Evolutionary conservation across 257 asterid genomes (phyloP), one percentile per base, ranked within the genome.

Genomic region (Parsonsia alboflavescens): DNA sequence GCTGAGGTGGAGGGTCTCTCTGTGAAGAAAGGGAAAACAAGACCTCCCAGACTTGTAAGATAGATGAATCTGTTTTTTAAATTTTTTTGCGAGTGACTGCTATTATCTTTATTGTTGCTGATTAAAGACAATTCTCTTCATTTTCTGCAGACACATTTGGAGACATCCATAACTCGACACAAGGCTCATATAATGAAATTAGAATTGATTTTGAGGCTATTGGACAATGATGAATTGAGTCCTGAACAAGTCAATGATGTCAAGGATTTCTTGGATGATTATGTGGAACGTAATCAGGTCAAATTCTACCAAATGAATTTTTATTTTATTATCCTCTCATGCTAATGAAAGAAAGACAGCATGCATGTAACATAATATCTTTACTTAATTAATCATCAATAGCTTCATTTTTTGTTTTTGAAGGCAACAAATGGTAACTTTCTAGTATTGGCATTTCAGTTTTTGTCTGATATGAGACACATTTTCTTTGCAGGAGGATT

Each of bases 251-350:
- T 95, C 85, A 95, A 95, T 12, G 99, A 95, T 73, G 98, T 90
- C 42, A 95, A 92, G 86, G 99, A 95, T 81, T 95, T 95, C 90
- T 83, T 95, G 89, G 99, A 95, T 36, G 99, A 92, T 87, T 95
- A 92, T 73, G 98, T 95, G 72, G 99, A 95, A 79, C 93, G 99
- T 78, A 95, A 95, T 85, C 99, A 95, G 97, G 99, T 95, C 73
- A 68, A 39, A 63, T 48, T 75, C 65, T 65, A 52, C 36, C 52
- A 1, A 28, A 9, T 6, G 10, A 21, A 46, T 95, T 49, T 30
- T 71, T 61, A 44, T 56, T 64, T 75, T 46, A 61, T 42, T n/a
- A 65, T 19, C 50, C 3, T 17, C 21, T 65, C 39, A 39, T 39
- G 49, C 48, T 63, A 17, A 63, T 39, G 26, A 63, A 33, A 16